Base-by-base conservation (phyloP, 257 asterid species). In the Dorcoceras hygrometricum region DNA sequence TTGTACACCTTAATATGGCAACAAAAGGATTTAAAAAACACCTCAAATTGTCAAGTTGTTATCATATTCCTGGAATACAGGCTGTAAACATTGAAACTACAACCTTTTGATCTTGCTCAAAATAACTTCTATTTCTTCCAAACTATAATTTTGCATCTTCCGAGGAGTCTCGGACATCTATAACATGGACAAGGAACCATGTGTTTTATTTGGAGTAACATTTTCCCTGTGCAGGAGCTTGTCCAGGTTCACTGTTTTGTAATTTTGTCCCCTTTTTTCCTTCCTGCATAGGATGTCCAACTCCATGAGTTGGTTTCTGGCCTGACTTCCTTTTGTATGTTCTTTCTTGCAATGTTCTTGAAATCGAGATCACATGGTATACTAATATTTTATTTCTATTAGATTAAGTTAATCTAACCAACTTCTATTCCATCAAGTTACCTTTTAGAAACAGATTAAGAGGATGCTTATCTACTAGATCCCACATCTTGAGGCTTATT, bases 291-390 rank as follows among this genome's bases (percentile, higher is more conserved):
- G 57, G 57, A 12, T 63, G 27, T 31, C 43, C 12, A 5, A 58
- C 63, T 58, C 23, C n/a, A 29, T 31, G 23, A 31, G 24, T 55
- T 55, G 28, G 32, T 59, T 26, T 59, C 65, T 59, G 64, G 24
- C 28, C 26, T 59, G 63, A 14, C 46, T 14, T 18, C 32, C 50
- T 39, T 39, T 34, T 26, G 20, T 3, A 19, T 27, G 10, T 36
- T 36, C 11, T 5, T 36, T 36, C n/a, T 20, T 18, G 0, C n/a
- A 43, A 2, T n/a, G 7, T 60, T 31, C 39, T 28, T 22, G 28
- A 20, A 55, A 11, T 20, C 28, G 60, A 55, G 25, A 55, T 20
- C 27, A 2, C 11, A 4, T 25, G 22, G 16, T 6, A 59, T 25
- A 20, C 8, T 16, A 59, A 59, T 59, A 19, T 59, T 32, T 25